Base-by-base conservation (phyloP, 2,329 filamentous ascomycete genomes). In the Pseudocercospora ulei region DNA sequence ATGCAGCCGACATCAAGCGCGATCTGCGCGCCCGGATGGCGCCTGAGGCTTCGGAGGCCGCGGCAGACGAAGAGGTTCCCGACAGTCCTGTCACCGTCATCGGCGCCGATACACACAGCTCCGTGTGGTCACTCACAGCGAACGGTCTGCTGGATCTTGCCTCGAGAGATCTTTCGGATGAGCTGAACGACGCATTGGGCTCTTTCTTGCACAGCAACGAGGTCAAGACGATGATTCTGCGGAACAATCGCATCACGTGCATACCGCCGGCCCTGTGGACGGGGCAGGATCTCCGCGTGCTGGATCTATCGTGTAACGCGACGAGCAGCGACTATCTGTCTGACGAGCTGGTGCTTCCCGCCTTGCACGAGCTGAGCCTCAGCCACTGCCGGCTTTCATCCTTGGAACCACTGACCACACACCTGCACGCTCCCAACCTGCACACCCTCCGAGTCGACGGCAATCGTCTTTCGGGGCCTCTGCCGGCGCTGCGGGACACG, bases 381-480 rank as follows among this genome's bases (percentile, higher is more conserved):
- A 69, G 75, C 27, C 73, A 74, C 14, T 88, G 90, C 57, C 78
- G 78, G 29, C 75, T 95, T 43, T 77, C 74, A 0, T 76, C 76
- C 2, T 64, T 95, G 6, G 69, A 72, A 1, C 75, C 80, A 0
- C 63, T 96, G 9, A 70, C 75, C 2, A 62, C 67, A 3, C 66
- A 76, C 48, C 70, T 96, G 3, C 69, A 72, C n/a, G 85, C 87
- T 0, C 85, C 86, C 0, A 68, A 65, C 4, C 70, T 96, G 4
- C 75, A 80, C 38, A 81, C 80, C 50, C 68, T 95, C 1, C 83
- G 96, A 55, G 69, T 92, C 5, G 85, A 81, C 14, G 73, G 80
- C 48, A 96, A 96, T 58, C 77, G 81, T n/a, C 64, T 96, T 18
- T 72, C 76, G 1, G 71, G 72, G 4, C 34, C 72, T 0, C 67